Evolutionary conservation across 441 rosid genomes (phyloP).

Genomic region (Eutrema salsugineum): DNA sequence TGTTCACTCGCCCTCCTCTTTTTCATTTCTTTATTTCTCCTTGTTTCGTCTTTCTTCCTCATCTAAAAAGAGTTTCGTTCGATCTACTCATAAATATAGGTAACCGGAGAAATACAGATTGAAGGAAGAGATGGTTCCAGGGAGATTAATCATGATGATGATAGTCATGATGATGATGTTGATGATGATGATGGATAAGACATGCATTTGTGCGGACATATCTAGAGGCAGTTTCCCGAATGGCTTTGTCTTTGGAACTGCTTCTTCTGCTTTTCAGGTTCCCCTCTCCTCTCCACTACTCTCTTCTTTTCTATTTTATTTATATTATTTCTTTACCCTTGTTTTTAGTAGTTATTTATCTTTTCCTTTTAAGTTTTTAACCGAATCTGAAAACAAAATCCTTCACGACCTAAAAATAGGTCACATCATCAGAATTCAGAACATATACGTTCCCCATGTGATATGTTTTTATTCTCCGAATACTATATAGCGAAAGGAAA

Average conservation of each 20-base stretch:
- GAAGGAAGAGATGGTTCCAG: slow-evolving; percentile 8
- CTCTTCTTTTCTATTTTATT: neutral
- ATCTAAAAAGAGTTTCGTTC: neutral
- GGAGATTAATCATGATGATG: slow-evolving; percentile 25
- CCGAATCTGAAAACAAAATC: neutral
- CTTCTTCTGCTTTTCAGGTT: slow-evolving; percentile 95
- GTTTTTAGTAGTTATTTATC: neutral
- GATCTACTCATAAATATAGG: neutral
- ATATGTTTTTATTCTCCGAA: neutral
- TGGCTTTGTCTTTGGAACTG: slow-evolving; percentile 91
- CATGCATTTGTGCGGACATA: slow-evolving; percentile 41
- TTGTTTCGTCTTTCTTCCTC: neutral
- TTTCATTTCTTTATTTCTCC: neutral
- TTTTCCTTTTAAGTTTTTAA: neutral
- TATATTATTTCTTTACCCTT: neutral
- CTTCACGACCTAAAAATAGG: slow-evolving; percentile 4
- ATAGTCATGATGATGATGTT: neutral
- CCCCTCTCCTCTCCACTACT: slow-evolving; percentile 17
- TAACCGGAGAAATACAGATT: neutral
- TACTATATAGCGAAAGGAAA: neutral
- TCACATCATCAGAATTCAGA: slow-evolving; percentile 1
- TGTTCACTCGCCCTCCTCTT: neutral
- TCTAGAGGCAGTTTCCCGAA: slow-evolving; percentile 70
- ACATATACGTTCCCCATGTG: slow-evolving; percentile 16
- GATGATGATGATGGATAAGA: slow-evolving; percentile 27